These are phyloP conservation scores for Fraxinus quadrangulata DNA, from an alignment of 257 asterid species.

Conservation along the genomic window DNA sequence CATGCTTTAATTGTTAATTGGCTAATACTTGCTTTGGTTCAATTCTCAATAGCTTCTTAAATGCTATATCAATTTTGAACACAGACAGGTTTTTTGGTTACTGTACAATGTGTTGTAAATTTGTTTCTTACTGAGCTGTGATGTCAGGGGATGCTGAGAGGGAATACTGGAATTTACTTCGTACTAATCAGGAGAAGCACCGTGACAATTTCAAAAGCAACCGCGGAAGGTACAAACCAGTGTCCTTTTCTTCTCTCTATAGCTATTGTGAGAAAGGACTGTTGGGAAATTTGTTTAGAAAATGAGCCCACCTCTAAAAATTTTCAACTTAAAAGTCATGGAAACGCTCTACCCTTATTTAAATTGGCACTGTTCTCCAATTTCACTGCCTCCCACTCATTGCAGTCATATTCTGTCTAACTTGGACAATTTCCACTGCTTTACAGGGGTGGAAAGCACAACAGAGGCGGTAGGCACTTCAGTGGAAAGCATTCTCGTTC, in stretches of 20 bases:
- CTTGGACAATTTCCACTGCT: neutral
- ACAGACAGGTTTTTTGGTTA: neutral
- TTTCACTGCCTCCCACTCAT: neutral
- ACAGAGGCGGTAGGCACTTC: slow-evolving; percentile 58
- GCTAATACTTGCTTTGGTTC: neutral
- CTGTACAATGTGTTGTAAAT: neutral
- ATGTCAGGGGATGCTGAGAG: slow-evolving; percentile 86
- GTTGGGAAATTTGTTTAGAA: neutral
- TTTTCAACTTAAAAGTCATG: neutral
- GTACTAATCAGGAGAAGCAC: slow-evolving; percentile 54
- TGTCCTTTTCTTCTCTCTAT: neutral
- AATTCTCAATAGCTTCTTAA: neutral
- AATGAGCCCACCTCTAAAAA: neutral
- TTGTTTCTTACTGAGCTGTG: neutral
- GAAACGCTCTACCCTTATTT: neutral
- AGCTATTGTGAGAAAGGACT: neutral
- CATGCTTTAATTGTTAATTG: slow-evolving; percentile 10
- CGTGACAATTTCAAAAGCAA: slow-evolving; percentile 57
- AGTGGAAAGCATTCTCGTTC: slow-evolving; percentile 74
- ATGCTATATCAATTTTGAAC: neutral
- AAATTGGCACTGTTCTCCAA: neutral
- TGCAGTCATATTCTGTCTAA: neutral
- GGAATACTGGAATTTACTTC: slow-evolving; percentile 80
- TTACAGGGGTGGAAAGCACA: slow-evolving; percentile 72
- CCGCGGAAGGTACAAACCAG: slow-evolving; percentile 66